phyloP scores from a whole-genome alignment of 768 basidiomycete genomes.

The Dentipellis sp. region DNA sequence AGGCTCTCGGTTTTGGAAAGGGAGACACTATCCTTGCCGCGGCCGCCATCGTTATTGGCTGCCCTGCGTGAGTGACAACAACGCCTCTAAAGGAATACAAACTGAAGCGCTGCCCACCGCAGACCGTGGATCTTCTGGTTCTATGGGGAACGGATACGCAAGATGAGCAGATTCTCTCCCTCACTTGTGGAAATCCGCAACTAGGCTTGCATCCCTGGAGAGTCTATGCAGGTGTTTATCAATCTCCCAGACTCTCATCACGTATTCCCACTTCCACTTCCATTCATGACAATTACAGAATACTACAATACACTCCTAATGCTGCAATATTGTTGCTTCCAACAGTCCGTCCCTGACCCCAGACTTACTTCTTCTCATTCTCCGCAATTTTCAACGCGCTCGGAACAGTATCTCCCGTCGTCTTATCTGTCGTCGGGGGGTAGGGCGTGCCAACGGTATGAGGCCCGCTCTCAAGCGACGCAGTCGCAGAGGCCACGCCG shows the following conservation, averaged over 20 bases:
- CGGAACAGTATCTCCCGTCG: neutral
- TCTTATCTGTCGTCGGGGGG: neutral
- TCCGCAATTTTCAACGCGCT: neutral
- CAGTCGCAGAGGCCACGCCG: neutral
- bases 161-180: neutral
- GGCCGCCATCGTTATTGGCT: slow-evolving; percentile 45
- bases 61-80: slow-evolving; percentile 35
- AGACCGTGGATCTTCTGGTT: slow-evolving; percentile 37
- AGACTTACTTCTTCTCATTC: slow-evolving; percentile 2
- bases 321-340: neutral
- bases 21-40: slow-evolving; percentile 58
- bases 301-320: neutral
- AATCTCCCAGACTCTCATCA: neutral
- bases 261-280: neutral
- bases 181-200: neutral
- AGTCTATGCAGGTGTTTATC: neutral
- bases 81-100: slow-evolving; percentile 21
- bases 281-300: neutral
- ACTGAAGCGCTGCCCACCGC: slow-evolving; percentile 17
- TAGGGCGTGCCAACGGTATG: neutral
- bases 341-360: neutral
- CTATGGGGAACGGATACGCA: slow-evolving; percentile 41
- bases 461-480: neutral
- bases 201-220: neutral
- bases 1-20: slow-evolving; percentile 57